Evolutionary conservation across 2,329 filamentous ascomycete species (phyloP), one percentile per base, ranked within the genome.

Genomic region (Magnaporthiopsis incrustans): DNA sequence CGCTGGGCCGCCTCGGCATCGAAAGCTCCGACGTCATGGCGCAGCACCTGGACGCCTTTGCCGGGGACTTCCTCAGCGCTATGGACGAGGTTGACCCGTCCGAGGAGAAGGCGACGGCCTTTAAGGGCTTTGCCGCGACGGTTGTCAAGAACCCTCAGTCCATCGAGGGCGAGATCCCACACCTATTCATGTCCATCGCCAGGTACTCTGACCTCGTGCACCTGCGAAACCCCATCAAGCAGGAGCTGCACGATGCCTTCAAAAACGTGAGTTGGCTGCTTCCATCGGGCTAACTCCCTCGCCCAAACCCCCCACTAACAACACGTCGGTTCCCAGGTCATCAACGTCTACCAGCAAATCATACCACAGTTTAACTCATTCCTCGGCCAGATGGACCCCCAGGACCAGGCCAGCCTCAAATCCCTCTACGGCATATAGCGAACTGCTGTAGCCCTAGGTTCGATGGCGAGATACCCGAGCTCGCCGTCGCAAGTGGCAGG

Each of bases 71-170:
- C 78, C 77, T 99, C 63, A 82, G 81, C 62, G 86, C 89, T 3
- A 96, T 99, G 84, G 85, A 86, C 66, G 90, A 92, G 67, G 89
- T 98, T 38, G 89, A 92, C 63, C 89, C 91, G 71, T 94, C 92
- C 2, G 91, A 96, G 66, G 95, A 99, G 77, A 99, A 99, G 78
- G 92, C 90, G 0, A 93, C 93, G 32, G 94, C 95, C 0, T 91
- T 98, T 74, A 87, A 91, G 71, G 95, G 95, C 0, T 97, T 99
- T 77, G 90, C 91, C 64, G 83, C 89, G 69, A 84, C 96, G 60
- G 90, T 98, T 4, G 84, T 90, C 67, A 86, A 87, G 72, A 98
- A 98, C 71, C 95, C 95, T 0, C 86, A 92, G 72, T 92, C 92
- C 2, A 94, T 99, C 86, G 95, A 98, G 77, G 89, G 89, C 69